Conservation (phyloP, 73 alveolate species). For the Diophrys sp. region DNA sequence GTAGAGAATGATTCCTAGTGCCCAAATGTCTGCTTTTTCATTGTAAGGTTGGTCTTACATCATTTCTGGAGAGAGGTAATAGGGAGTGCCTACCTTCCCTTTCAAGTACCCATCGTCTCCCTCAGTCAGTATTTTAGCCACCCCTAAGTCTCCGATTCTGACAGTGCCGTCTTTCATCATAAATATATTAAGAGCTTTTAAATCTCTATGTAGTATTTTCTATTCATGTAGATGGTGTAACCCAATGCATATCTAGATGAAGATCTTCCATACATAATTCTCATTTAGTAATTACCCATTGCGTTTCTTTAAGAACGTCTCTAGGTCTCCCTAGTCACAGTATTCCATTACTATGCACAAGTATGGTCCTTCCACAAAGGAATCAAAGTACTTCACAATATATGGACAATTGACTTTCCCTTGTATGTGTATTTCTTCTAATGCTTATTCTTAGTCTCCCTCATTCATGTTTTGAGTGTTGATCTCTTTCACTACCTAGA, state of each 20-base stretch:
- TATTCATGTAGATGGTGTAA: slow-evolving; percentile 33
- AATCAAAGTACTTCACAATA: slow-evolving; percentile 83
- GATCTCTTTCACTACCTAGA: slow-evolving; percentile 71
- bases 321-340: slow-evolving; percentile 94
- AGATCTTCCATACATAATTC: slow-evolving; percentile 71
- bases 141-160: slow-evolving; percentile 78
- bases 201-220: slow-evolving; percentile 90
- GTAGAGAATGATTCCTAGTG: slow-evolving; percentile 79
- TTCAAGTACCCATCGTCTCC: slow-evolving; percentile 6
- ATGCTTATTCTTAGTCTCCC: slow-evolving; percentile 41
- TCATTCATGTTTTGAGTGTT: slow-evolving; percentile 45
- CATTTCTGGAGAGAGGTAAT: slow-evolving; percentile 84
- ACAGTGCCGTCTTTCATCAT: slow-evolving; percentile 30
- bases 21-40: slow-evolving; percentile 82
- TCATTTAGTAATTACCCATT: slow-evolving; percentile 72
- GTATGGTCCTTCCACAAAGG: slow-evolving; percentile 72
- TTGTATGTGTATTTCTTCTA: slow-evolving; percentile 56
- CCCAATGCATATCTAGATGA: slow-evolving; percentile 18
- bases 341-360: slow-evolving; percentile 93
- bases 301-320: slow-evolving; percentile 59
- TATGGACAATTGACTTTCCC: slow-evolving; percentile 56
- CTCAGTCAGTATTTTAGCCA: slow-evolving; percentile 50
- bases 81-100: slow-evolving; percentile 78
- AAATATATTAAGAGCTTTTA: slow-evolving; percentile 61
- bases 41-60: slow-evolving; percentile 68